Base-by-base conservation (phyloP, 768 basidiomycete genomes). In the Amyloporia xantha region DNA sequence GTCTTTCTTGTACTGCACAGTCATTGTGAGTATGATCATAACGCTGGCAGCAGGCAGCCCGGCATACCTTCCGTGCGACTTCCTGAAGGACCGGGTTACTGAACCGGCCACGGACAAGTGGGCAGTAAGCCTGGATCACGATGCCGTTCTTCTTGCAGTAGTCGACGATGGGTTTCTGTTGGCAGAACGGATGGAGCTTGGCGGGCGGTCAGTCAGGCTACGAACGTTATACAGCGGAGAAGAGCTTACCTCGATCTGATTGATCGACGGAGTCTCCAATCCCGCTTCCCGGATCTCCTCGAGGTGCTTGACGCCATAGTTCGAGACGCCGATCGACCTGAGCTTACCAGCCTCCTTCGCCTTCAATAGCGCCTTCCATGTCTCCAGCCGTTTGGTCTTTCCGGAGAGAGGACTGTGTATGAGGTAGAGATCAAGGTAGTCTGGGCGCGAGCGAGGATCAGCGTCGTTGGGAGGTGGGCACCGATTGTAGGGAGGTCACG, bases 131-230 rank as follows among this genome's bases (percentile, higher is more conserved):
- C 46, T 73, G 60, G 2, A 72, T 59, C 35, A 68, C 54, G 23
- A 76, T 72, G 23, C 60, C 62, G 46, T 73, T 49, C 39, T 60
- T 47, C 46, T 56, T 51, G 60, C 75, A 77, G 61, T 88, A 93
- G 12, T 81, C 73, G n/a, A 88, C 87, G 46, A 93, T 89, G 4
- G 80, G 74, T n/a, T n/a, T n/a, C n/a, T n/a, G n/a, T n/a, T n/a
- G n/a, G n/a, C n/a, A n/a, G n/a, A n/a, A n/a, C n/a, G n/a, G n/a
- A n/a, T n/a, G n/a, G n/a, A n/a, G n/a, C n/a, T 36, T 72, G 75
- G 90, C 60, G 92, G 90, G 65, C 87, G 91, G 50, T 83, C 74
- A 0, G 88, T 87, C 54, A 91, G 88, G n/a, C 79, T 87, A 75
- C 91, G 88, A 48, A 91, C 77, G 61, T 92, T 90, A 59, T 92